Conservation (phyloP, 805 yeast genomes). For the Zygosaccharomyces pseudorouxii region DNA sequence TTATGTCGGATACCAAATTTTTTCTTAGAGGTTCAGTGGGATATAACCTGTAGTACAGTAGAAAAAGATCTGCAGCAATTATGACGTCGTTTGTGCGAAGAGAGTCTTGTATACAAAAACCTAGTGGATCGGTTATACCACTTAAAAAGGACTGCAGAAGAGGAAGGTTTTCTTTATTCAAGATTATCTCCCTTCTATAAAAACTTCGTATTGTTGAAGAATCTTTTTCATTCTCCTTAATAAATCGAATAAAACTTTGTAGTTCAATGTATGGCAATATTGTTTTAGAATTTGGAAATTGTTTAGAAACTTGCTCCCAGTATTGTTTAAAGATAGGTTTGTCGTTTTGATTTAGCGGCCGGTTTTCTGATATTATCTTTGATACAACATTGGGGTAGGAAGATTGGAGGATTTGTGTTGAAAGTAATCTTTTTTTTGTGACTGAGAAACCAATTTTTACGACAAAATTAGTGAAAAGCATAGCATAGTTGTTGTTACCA, state of each 20-base stretch:
- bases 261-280: conserved; percentile 1
- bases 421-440: background rate
- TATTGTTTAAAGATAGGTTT: conserved; percentile 6
- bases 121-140: conserved; percentile 8
- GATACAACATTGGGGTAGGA: background rate
- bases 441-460: background rate
- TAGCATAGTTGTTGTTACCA: background rate
- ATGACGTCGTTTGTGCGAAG: conserved; percentile 16
- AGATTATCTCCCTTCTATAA: conserved; percentile 14
- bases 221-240: conserved; percentile 1
- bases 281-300: background rate
- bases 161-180: conserved; percentile 3
- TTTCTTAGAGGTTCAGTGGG: conserved; percentile 8
- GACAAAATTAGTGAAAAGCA: background rate
- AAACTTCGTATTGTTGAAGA: conserved; percentile 14
- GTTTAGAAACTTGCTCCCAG: conserved; percentile 2
- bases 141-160: background rate
- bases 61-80: conserved; percentile 23
- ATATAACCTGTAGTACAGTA: conserved; percentile 16
- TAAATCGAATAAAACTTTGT: conserved; percentile 2
- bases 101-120: conserved; percentile 19
- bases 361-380: background rate
- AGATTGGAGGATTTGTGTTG: conserved; percentile 1
- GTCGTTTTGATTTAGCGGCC: background rate
- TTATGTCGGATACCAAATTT: conserved; percentile 9